Evolutionary conservation across 768 basidiomycete genomes (phyloP).

Genomic region (Macrolepiota albuminosa): DNA sequence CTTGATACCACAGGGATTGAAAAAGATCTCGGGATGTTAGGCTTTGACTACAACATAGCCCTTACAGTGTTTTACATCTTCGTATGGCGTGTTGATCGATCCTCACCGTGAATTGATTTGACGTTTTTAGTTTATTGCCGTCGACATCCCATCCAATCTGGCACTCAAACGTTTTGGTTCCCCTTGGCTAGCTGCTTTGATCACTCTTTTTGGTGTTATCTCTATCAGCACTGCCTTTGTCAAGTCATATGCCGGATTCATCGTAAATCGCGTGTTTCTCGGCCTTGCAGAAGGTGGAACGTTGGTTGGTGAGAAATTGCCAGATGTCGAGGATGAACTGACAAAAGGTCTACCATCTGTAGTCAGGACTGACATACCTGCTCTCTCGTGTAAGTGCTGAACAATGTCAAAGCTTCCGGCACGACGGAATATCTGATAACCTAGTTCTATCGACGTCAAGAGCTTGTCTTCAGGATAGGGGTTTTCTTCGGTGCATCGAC

Average conservation of each 20-base stretch:
- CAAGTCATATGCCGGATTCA: slow-evolving; percentile 17
- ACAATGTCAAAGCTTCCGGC: background rate
- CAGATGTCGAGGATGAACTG: background rate
- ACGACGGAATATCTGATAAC: background rate
- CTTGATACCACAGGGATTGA: slow-evolving; percentile 18
- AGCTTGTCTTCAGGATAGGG: slow-evolving; percentile 29
- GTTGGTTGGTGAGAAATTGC: slow-evolving; percentile 10
- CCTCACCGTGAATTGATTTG: background rate
- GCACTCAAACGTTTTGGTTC: slow-evolving; percentile 19
- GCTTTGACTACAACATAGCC: slow-evolving; percentile 31
- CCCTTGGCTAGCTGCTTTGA: slow-evolving; percentile 17
- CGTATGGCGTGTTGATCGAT: slow-evolving; percentile 1
- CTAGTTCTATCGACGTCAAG: slow-evolving; percentile 29
- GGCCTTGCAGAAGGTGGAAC: slow-evolving; percentile 23
- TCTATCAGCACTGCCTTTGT: slow-evolving; percentile 20
- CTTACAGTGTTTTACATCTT: slow-evolving; percentile 31
- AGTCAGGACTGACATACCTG: slow-evolving; percentile 20
- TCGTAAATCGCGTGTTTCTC: slow-evolving; percentile 21
- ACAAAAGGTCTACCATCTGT: background rate
- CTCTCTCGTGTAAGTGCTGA: slow-evolving; percentile 15
- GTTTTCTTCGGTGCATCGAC: slow-evolving; percentile 31
- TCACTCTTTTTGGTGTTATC: slow-evolving; percentile 16
- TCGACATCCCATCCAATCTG: slow-evolving; percentile 21
- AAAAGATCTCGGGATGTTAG: slow-evolving; percentile 29
- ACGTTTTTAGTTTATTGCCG: slow-evolving; percentile 13